Evolutionary conservation across 441 rosid species (phyloP).

Genomic region (Eruca vesicaria): DNA sequence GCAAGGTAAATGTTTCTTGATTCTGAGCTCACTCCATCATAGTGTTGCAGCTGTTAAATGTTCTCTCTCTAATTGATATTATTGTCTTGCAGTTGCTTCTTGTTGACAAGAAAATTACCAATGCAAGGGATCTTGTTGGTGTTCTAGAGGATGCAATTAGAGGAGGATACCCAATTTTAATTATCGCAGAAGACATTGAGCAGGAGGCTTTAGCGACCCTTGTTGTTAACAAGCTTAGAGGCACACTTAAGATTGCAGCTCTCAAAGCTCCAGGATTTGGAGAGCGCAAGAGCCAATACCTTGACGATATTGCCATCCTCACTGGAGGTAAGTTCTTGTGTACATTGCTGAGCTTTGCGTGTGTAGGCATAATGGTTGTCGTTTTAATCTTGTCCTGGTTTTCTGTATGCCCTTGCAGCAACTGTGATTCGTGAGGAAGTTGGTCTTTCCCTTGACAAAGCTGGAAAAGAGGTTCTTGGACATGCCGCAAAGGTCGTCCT

Average conservation of each 20-base stretch:
- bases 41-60: background rate
- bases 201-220: constrained; percentile 98
- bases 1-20: constrained; percentile 38
- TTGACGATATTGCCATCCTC: constrained; percentile 91
- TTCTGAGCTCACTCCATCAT: background rate
- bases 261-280: constrained; percentile 99
- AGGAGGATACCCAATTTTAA: constrained; percentile 68
- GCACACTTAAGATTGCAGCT: constrained; percentile 91
- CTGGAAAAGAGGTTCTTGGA: constrained; percentile 77
- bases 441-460: constrained; percentile 90
- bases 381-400: background rate
- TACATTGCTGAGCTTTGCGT: background rate
- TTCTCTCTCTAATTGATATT: background rate
- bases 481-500: constrained; percentile 84
- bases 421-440: constrained; percentile 93
- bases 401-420: constrained; percentile 38
- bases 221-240: constrained; percentile 97
- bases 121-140: constrained; percentile 88
- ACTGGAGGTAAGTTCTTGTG: constrained; percentile 65
- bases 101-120: constrained; percentile 92
- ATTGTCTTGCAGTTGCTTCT: constrained; percentile 75
- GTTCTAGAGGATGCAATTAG: constrained; percentile 87
- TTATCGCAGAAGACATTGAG: constrained; percentile 95
- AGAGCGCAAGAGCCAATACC: constrained; percentile 94
- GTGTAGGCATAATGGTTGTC: background rate